Conservation (phyloP, 2,329 filamentous ascomycete species). For the Zymoseptoria crescenta region DNA sequence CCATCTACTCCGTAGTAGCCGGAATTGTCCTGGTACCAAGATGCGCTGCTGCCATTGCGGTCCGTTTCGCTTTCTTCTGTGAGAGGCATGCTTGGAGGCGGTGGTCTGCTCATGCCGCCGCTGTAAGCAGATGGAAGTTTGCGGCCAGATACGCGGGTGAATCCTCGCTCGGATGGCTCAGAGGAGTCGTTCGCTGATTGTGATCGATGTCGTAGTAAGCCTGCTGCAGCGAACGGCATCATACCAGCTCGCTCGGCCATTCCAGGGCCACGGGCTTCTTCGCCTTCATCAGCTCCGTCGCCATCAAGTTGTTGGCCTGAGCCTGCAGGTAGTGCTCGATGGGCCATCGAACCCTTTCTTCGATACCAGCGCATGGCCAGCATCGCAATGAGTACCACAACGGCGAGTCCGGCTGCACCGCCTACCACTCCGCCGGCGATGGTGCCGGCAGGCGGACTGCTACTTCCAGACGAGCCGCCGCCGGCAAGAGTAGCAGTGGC, state of each 20-base stretch:
- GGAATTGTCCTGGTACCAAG: conserved; percentile 40
- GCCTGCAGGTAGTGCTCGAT: conserved; percentile 21
- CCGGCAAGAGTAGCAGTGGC: conserved; percentile 5
- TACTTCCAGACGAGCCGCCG: conserved; percentile 3
- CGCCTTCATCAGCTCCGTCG: conserved; percentile 8
- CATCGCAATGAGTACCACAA: conserved; percentile 44
- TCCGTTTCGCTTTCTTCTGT: background rate
- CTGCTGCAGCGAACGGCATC: conserved; percentile 30
- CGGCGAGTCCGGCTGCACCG: conserved; percentile 49
- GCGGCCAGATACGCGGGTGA: conserved; percentile 41
- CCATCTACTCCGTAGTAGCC: conserved; percentile 35
- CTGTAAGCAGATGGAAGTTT: conserved; percentile 44
- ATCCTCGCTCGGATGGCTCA: conserved; percentile 34
- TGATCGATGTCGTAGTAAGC: background rate
- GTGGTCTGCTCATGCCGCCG: conserved; percentile 37
- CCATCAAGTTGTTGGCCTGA: conserved; percentile 9
- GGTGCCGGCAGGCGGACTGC: conserved; percentile 40
- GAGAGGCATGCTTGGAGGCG: conserved; percentile 16
- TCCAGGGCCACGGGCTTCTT: conserved; percentile 21
- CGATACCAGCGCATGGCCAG: conserved; percentile 48
- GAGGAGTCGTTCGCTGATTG: conserved; percentile 3
- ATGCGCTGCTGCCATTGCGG: conserved; percentile 27
- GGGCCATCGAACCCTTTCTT: conserved; percentile 19
- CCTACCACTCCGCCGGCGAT: conserved; percentile 58
- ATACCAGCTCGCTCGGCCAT: conserved; percentile 36